These are phyloP conservation scores for Scutellaria barbata DNA, from an alignment of 257 asterid genomes.

Conservation along the genomic window DNA sequence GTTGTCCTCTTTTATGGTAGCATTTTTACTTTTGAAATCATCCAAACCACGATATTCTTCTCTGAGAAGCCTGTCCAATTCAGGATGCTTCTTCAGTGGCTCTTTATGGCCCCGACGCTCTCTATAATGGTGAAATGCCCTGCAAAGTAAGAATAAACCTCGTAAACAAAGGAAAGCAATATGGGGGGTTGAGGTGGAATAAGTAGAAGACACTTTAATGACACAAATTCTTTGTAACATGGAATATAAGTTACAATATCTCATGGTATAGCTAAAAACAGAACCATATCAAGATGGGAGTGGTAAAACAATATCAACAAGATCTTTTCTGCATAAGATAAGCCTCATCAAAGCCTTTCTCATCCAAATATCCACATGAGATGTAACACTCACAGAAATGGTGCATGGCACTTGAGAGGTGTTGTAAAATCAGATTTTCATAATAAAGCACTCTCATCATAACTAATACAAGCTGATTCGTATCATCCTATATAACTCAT, in stretches of 20 bases:
- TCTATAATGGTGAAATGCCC: conserved; percentile 88
- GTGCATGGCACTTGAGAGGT: no score
- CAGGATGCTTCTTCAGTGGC: conserved; percentile 66
- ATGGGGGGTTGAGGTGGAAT: not conserved
- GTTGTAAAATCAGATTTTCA: no score
- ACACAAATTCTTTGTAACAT: no score
- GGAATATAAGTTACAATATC: no score
- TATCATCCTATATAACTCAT: no score
- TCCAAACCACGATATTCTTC: conserved; percentile 70
- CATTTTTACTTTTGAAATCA: conserved; percentile 63
- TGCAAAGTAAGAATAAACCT: conserved; percentile 37
- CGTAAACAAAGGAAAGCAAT: not conserved
- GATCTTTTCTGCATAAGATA: not conserved
- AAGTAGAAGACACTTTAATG: no score
- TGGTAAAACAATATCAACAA: not conserved
- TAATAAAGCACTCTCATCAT: no score
- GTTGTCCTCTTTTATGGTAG: conserved; percentile 38
- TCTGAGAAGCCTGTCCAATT: conserved; percentile 72
- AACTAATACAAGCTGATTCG: no score
- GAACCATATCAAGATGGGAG: not conserved
- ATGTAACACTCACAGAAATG: not conserved
- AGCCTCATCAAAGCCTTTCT: conserved; percentile 7
- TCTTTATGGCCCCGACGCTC: conserved; percentile 47
- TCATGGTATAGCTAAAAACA: not conserved
- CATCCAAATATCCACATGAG: not conserved